Conservation (phyloP, 345 rosid genomes). For the Camelina hispida region DNA sequence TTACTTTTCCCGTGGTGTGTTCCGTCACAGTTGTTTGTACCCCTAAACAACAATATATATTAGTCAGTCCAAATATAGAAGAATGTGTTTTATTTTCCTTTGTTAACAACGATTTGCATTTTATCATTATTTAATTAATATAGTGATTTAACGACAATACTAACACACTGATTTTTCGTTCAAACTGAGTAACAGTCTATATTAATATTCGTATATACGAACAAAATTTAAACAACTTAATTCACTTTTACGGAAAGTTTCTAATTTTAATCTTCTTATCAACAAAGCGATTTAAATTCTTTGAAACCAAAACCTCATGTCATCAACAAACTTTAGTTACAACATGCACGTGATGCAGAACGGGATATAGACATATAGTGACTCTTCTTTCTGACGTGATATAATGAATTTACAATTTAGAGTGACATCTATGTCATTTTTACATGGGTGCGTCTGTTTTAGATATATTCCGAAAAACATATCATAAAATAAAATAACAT, state of each 20-base stretch:
- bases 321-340: background rate
- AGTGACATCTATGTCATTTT: background rate
- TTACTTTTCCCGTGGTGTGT: conserved; percentile 68
- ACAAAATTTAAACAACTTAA: too few relatives aligned
- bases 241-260: too few relatives aligned
- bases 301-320: background rate
- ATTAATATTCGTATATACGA: too few relatives aligned
- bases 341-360: background rate
- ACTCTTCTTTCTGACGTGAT: background rate
- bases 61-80: conserved; percentile 1
- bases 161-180: background rate
- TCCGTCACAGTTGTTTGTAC: conserved; percentile 82
- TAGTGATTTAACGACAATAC: background rate
- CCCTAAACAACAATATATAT: conserved; percentile 48
- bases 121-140: background rate
- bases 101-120: too few relatives aligned
- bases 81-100: too few relatives aligned
- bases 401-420: background rate
- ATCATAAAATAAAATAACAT: background rate
- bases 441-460: background rate
- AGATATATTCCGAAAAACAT: background rate
- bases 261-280: background rate
- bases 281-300: background rate
- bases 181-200: too few relatives aligned
- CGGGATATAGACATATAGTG: background rate